Evolutionary conservation across 2,329 filamentous ascomycete genomes (phyloP).

Genomic region (Fusarium sp.): DNA sequence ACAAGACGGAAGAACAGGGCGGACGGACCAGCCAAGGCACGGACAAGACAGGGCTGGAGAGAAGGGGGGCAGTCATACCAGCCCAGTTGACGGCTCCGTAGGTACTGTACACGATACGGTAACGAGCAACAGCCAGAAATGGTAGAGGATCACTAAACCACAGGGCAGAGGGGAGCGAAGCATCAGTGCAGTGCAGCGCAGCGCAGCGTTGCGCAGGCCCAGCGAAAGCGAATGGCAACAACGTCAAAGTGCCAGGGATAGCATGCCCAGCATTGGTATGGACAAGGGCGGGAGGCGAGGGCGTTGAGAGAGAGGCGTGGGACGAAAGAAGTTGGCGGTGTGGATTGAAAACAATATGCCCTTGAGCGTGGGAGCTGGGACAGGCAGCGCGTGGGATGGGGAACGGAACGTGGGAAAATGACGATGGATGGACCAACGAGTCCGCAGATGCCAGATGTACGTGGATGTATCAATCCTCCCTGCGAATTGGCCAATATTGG

Average conservation of each 20-base stretch:
- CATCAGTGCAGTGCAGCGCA: background rate
- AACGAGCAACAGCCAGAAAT: background rate
- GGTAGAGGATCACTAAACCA: background rate
- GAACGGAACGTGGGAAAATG: constrained; percentile 18
- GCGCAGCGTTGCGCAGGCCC: background rate
- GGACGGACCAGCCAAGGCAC: constrained; percentile 34
- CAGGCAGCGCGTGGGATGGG: constrained; percentile 1
- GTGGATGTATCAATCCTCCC: constrained; percentile 7
- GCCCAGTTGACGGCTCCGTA: constrained; percentile 23
- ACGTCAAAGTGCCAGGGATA: constrained; percentile 29
- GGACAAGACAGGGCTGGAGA: constrained; percentile 37
- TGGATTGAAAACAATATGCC: constrained; percentile 9
- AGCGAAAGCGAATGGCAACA: constrained; percentile 10
- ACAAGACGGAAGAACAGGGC: constrained; percentile 32
- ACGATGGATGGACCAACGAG: constrained; percentile 23
- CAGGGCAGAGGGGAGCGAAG: constrained; percentile 18
- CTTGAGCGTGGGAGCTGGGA: constrained; percentile 1
- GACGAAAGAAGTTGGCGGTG: constrained; percentile 17
- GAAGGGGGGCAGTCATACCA: constrained; percentile 31
- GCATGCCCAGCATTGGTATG: constrained; percentile 16
- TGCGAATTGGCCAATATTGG: constrained; percentile 26
- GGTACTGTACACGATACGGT: constrained; percentile 12
- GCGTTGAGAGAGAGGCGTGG: constrained; percentile 15
- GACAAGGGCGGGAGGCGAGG: constrained; percentile 20
- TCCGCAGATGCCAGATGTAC: constrained; percentile 4